Conservation (phyloP, 1,284 basidiomycete genomes). For the Trichosporon faecale region DNA sequence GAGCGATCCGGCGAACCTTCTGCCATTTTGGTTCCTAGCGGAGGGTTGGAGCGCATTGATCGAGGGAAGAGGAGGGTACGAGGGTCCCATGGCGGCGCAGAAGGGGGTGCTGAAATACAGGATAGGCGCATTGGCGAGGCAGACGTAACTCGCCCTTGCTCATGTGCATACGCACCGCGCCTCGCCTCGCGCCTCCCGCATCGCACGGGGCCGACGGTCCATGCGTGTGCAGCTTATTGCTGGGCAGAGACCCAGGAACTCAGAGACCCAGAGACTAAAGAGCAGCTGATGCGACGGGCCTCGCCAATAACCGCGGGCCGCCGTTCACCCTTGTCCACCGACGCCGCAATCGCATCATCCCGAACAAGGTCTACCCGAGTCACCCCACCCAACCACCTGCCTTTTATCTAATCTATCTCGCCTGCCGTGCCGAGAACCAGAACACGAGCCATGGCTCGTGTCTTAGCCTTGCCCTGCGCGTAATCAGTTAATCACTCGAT, state of each 20-base stretch:
- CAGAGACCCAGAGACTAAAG: not conserved
- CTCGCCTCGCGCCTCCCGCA: not conserved
- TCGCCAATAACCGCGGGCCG: conserved; percentile 3
- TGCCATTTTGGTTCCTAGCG: conserved; percentile 4
- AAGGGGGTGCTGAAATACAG: not conserved
- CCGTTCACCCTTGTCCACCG: conserved; percentile 6
- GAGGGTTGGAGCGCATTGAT: conserved; percentile 3
- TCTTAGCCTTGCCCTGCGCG: not conserved
- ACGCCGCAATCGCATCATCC: conserved; percentile 9
- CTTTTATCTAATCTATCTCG: conserved; percentile 11
- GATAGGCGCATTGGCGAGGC: not conserved
- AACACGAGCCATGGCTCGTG: conserved; percentile 9
- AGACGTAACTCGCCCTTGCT: not conserved
- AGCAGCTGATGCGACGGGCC: not conserved
- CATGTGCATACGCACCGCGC: not conserved
- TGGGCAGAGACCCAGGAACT: not conserved
- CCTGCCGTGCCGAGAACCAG: conserved; percentile 5
- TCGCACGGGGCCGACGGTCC: not conserved
- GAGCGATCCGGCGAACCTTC: not conserved
- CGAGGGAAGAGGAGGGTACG: not conserved
- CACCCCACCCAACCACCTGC: conserved; percentile 11
- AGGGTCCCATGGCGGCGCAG: not conserved
- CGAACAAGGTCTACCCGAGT: conserved; percentile 11
- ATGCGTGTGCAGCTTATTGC: not conserved
- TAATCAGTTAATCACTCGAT: not conserved